Conservation (phyloP, 305 asterid species). For the Fraxinus ornus region DNA sequence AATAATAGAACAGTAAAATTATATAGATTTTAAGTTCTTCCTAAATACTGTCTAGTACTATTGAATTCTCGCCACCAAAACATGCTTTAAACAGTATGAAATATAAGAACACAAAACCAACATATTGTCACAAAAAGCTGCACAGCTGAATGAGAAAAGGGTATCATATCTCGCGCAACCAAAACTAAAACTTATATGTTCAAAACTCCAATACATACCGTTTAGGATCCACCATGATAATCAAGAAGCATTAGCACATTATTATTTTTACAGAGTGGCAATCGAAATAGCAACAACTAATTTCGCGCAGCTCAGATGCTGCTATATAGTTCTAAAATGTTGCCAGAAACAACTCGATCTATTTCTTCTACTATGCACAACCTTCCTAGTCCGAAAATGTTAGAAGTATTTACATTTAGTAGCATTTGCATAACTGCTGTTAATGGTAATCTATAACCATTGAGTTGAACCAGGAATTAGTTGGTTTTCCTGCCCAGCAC, state of each 20-base stretch:
- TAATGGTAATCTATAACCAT: constrained; percentile 14
- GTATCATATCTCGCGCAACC: constrained; percentile 3
- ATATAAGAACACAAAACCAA: background rate
- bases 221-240: constrained; percentile 16
- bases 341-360: constrained; percentile 24
- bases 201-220: constrained; percentile 7
- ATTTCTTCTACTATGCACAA: constrained; percentile 58
- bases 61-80: background rate
- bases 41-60: background rate
- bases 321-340: constrained; percentile 29
- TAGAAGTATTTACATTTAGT: constrained; percentile 50
- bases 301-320: constrained; percentile 13
- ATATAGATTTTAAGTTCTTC: background rate
- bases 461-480: constrained; percentile 17
- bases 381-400: constrained; percentile 41
- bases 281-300: constrained; percentile 33
- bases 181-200: constrained; percentile 16
- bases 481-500: constrained; percentile 56
- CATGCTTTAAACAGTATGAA: background rate
- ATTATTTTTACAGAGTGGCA: constrained; percentile 32
- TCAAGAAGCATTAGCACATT: constrained; percentile 28
- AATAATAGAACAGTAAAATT: background rate
- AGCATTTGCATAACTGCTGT: constrained; percentile 33
- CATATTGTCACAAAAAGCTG: background rate
- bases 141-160: background rate